Evolutionary conservation across 2,329 filamentous ascomycete genomes (phyloP).

Genomic region (Bipolaris gigantea): DNA sequence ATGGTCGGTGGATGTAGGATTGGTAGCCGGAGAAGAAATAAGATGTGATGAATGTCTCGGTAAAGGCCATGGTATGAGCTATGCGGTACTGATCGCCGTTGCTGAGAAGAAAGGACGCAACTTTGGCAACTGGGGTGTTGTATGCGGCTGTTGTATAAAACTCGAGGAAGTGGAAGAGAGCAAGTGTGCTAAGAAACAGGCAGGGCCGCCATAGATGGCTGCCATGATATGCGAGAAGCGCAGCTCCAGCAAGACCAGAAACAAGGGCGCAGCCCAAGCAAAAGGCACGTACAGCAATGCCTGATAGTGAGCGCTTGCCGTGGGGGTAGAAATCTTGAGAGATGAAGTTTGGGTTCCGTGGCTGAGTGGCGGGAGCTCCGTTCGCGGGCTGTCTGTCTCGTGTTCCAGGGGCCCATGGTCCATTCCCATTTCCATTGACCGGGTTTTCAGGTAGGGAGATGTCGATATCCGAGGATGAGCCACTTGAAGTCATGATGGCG

Average conservation of each 20-base stretch:
- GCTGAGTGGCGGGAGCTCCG: constrained; percentile 25
- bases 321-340: constrained; percentile 45
- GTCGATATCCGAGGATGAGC: constrained; percentile 27
- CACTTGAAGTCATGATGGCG: constrained; percentile 31
- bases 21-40: constrained; percentile 57
- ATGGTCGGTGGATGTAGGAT: constrained; percentile 46
- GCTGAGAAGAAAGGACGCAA: constrained; percentile 78
- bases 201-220: constrained; percentile 60
- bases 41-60: constrained; percentile 69
- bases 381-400: constrained; percentile 32
- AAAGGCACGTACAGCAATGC: constrained; percentile 53
- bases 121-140: constrained; percentile 73
- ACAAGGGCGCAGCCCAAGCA: constrained; percentile 46
- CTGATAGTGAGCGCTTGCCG: constrained; percentile 50
- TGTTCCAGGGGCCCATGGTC: constrained; percentile 31
- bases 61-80: constrained; percentile 73
- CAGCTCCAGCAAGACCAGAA: constrained; percentile 36
- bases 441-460: constrained; percentile 39
- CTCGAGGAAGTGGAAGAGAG: constrained; percentile 92
- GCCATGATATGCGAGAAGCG: constrained; percentile 31
- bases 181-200: constrained; percentile 68
- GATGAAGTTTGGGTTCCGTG: constrained; percentile 20
- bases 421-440: constrained; percentile 23
- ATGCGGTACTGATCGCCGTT: constrained; percentile 86
- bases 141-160: constrained; percentile 86